phyloP scores from a whole-genome alignment of 345 rosid genomes.

The Heritiera fomes region DNA sequence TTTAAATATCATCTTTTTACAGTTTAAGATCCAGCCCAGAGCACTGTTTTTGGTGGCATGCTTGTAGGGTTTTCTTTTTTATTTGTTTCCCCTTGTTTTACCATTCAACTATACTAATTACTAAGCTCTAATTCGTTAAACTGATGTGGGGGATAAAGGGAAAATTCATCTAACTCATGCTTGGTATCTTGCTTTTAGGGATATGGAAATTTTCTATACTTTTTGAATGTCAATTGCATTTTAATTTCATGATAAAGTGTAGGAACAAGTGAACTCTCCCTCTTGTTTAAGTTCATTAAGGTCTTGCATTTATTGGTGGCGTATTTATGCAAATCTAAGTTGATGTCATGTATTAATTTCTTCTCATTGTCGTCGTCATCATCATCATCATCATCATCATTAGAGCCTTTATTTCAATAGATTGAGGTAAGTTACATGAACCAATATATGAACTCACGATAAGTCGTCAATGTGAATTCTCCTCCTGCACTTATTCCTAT shows the following conservation, averaged over 20 bases:
- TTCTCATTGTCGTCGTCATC: too few species aligned
- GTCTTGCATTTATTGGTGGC: not conserved
- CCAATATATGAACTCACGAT: too few species aligned
- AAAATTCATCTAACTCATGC: not conserved
- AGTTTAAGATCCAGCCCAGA: not conserved
- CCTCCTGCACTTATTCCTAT: too few species aligned
- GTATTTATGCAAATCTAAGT: not conserved
- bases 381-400: too few species aligned
- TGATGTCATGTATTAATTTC: not conserved
- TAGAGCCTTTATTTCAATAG: too few species aligned
- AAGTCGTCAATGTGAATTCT: too few species aligned
- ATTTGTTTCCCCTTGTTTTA: not conserved
- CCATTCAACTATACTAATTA: not conserved
- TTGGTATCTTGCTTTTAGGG: slow-evolving; percentile 4
- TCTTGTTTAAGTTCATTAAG: not conserved
- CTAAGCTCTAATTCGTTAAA: not conserved
- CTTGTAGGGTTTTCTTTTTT: not conserved
- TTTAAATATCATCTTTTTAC: not conserved
- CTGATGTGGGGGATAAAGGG: not conserved
- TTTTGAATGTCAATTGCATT: not conserved
- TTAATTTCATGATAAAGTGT: not conserved
- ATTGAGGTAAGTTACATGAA: too few species aligned
- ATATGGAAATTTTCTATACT: not conserved
- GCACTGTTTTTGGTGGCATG: not conserved
- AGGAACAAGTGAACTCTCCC: not conserved